A percentile compares a stretch with the other conserved stretches of the same genome.
These are phyloP conservation scores for Clavariopsis aquatica DNA, from an alignment of 495 filamentous ascomycete genomes.

Conservation along the genomic window DNA sequence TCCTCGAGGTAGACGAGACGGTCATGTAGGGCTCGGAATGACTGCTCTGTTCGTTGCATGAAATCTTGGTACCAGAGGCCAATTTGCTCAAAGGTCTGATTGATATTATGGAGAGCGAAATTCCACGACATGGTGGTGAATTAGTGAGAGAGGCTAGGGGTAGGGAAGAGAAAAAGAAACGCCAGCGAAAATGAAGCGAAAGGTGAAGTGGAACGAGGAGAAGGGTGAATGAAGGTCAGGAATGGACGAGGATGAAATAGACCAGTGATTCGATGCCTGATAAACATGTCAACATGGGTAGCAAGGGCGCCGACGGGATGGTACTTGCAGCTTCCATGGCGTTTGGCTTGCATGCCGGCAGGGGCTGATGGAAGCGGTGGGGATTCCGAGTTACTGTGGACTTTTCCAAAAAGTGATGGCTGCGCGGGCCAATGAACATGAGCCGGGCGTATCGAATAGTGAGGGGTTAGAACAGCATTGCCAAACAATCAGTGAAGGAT, in stretches of 20 bases:
- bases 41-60: constrained; percentile 24
- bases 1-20: constrained; percentile 23
- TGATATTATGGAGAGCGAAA: constrained; percentile 20
- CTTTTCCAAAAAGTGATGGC: not conserved
- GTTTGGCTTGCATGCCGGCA: not conserved
- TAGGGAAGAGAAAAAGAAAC: not conserved
- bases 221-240: not conserved
- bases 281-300: not conserved
- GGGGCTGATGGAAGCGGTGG: not conserved
- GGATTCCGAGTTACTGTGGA: constrained; percentile 5
- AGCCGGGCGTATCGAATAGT: not conserved
- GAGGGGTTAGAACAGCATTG: not conserved
- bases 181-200: not conserved
- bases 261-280: not conserved
- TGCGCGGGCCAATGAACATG: constrained; percentile 2
- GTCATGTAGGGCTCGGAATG: constrained; percentile 25
- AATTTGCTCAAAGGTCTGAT: constrained; percentile 19
- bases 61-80: constrained; percentile 22
- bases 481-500: constrained; percentile 7
- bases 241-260: not conserved
- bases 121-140: constrained; percentile 23
- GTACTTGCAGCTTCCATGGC: not conserved
- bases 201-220: not conserved
- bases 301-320: not conserved
- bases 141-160: not conserved